Evolutionary conservation across 208 protist species (phyloP).

Genomic region (Wallacemonas sp.): DNA sequence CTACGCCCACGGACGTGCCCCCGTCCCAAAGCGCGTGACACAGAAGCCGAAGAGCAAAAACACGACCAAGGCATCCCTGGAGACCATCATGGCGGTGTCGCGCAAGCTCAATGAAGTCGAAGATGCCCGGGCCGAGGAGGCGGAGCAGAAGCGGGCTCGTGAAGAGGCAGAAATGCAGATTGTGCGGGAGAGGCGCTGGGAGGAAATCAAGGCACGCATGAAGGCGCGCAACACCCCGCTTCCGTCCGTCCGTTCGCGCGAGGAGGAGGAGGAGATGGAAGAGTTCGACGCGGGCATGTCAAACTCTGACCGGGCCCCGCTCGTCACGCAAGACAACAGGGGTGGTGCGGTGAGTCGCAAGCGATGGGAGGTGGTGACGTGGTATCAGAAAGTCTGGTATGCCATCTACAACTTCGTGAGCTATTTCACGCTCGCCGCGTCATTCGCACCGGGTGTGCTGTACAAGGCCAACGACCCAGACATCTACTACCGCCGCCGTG

Average conservation of each 20-base stretch:
- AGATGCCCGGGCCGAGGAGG: conserved; percentile 1
- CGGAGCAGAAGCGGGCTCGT: not conserved
- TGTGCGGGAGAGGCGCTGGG: conserved; percentile 33
- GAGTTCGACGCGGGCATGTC: not conserved
- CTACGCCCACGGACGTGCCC: not conserved
- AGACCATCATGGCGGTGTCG: conserved; percentile 9
- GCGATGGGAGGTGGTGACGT: conserved; percentile 8
- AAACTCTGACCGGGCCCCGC: not conserved
- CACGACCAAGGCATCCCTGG: conserved; percentile 6
- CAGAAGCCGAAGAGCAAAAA: conserved; percentile 1
- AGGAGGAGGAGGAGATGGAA: not conserved
- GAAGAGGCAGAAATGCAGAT: conserved; percentile 21
- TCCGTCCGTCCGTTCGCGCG: not conserved
- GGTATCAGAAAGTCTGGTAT: conserved; percentile 13
- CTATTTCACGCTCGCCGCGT: conserved; percentile 13
- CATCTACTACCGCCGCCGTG: conserved; percentile 11
- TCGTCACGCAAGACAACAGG: not conserved
- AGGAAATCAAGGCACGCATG: conserved; percentile 39
- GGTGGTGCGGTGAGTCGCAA: not conserved
- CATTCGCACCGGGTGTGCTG: conserved; percentile 9
- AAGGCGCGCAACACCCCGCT: conserved; percentile 11
- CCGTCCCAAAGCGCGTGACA: not conserved
- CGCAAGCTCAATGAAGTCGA: conserved; percentile 5
- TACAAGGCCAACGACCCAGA: conserved; percentile 13
- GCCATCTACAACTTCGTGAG: conserved; percentile 7